Base-by-base conservation (phyloP, 768 basidiomycete genomes). In the Leccinum incarnatum region DNA sequence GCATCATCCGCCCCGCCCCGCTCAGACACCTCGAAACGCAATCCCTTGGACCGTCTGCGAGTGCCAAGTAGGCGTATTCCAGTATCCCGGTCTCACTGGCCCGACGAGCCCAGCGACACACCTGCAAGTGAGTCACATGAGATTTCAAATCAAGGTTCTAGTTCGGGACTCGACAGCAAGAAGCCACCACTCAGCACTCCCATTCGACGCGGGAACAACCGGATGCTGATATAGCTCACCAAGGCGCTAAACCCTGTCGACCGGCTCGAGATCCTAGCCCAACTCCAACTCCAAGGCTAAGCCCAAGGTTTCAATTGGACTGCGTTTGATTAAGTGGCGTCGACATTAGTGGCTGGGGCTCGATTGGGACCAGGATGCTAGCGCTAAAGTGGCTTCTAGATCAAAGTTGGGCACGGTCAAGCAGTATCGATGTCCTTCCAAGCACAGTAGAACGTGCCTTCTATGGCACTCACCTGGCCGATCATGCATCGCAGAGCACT, bases 61-160 rank as follows among this genome's bases (percentile, higher is more conserved):
- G 51, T 17, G 23, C 57, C 48, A 53, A 19, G 32, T 65, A 52
- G 15, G 57, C 59, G 17, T 61, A 62, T 36, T 42, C 58, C 25
- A 63, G 50, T 29, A 61, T 29, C 17, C 40, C 40, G 40, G 34
- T 15, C 14, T 14, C 40, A 42, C 40, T 45, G 11, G 5, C 37
- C 37, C 37, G 10, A 42, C 40, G n/a, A 42, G n/a, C n/a, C 40
- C 40, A 42, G 17, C 9, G 37, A 40, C 17, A n/a, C 17, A 40
- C n/a, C 56, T 56, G 55, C n/a, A 27, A 32, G 45, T 17, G 17
- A 27, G 27, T 8, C 17, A 12, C 12, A 29, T 25, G 19, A 27
- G 9, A 48, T 40, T 17, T 40, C 37, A 17, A 11, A 34, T 40
- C 17, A 17, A 40, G 2, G 10, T 19, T 19, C 19, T 11, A 19